phyloP scores from a whole-genome alignment of 1,139 yeast genomes.

The Debaryomyces robertsiae region DNA sequence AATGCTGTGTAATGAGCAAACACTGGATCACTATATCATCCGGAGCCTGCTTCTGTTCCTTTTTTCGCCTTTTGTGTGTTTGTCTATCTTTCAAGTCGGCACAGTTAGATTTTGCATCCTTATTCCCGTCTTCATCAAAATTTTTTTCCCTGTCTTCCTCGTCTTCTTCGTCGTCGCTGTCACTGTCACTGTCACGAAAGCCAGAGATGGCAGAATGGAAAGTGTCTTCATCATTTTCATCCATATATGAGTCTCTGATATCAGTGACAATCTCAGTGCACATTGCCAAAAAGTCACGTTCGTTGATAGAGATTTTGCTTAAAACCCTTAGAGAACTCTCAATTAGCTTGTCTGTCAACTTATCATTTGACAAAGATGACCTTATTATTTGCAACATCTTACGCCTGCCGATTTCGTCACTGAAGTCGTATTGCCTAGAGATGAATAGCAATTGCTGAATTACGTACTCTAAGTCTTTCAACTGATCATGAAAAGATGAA shows the following conservation, averaged over 20 bases:
- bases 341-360: constrained; percentile 55
- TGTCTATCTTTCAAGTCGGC: constrained; percentile 15
- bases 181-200: constrained; percentile 26
- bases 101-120: constrained; percentile 16
- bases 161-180: constrained; percentile 24
- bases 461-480: constrained; percentile 69
- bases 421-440: constrained; percentile 75
- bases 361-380: constrained; percentile 56
- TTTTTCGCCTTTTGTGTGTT: constrained; percentile 31
- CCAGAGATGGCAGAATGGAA: constrained; percentile 60
- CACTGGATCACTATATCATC: constrained; percentile 63
- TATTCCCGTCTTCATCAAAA: constrained; percentile 19
- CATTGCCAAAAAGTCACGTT: constrained; percentile 81
- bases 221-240: constrained; percentile 44
- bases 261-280: constrained; percentile 86
- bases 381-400: constrained; percentile 75
- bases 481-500: constrained; percentile 33
- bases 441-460: constrained; percentile 71
- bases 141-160: constrained; percentile 28
- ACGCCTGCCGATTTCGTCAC: constrained; percentile 91
- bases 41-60: constrained; percentile 44
- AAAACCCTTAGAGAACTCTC: constrained; percentile 65
- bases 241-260: constrained; percentile 68
- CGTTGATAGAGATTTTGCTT: constrained; percentile 71
- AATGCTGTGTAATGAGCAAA: constrained; percentile 67